Evolutionary conservation across 2,329 filamentous ascomycete genomes (phyloP), one percentile per base, ranked within the genome.

Genomic region (Trichoderma arundinaceum): DNA sequence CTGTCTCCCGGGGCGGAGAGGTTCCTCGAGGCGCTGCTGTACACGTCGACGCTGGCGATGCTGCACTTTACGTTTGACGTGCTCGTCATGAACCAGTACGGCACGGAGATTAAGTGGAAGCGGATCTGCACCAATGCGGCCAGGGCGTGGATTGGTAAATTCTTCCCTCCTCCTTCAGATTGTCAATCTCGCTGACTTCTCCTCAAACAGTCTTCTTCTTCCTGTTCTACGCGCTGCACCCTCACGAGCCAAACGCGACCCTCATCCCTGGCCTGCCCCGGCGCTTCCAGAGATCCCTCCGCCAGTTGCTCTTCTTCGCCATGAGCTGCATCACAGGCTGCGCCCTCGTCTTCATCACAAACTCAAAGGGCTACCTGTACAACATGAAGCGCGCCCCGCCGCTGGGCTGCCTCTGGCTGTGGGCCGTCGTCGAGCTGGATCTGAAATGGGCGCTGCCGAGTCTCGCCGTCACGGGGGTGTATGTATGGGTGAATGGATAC

Each of bases 321-420:
- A 79, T 83, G 28, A 88, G 89, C 69, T 77, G 89, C 7, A 76
- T 74, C 9, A 81, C 87, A 0, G 95, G 95, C 1, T 92, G 88
- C 77, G 94, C 92, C 76, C 81, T 97, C 68, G 89, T 98, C 56
- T 83, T 91, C 70, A 87, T 94, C 61, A 92, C 91, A 32, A 98
- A 97, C 73, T 84, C 82, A 35, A 86, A 88, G 69, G 87, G 90
- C 4, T 98, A 97, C 73, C 88, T 96, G 71, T 90, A 91, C 7
- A 88, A 96, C 19, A 94, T 98, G 92, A 96, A 97, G 80, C 88
- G 88, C 69, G 91, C 93, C 0, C 95, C 95, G n/a, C 89, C 93
- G 5, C 77, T 97, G 13, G 95, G 92, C 0, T 94, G 92, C 46
- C 77, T 98, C 17, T 98, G 94, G 94, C 85, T 98, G 4, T 98